Conservation (phyloP, 2,329 filamentous ascomycete genomes). For the Neonectria ditissima region DNA sequence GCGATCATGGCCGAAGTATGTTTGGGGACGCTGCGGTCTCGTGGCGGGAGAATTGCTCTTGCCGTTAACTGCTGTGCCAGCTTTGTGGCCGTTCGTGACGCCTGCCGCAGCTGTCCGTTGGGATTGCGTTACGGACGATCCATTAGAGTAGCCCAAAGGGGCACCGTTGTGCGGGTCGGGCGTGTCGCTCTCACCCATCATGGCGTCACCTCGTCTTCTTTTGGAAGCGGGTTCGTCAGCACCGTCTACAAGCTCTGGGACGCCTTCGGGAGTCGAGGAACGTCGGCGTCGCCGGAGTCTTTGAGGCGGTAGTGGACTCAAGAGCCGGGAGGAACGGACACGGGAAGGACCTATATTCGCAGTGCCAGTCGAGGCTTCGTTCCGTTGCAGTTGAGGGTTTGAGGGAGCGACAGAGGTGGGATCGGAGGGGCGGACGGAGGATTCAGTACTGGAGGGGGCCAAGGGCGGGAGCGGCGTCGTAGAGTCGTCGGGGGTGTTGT, state of each 20-base stretch:
- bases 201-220: conserved; percentile 70
- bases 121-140: conserved; percentile 54
- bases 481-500: conserved; percentile 71
- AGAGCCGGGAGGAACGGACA: conserved; percentile 41
- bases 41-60: conserved; percentile 33
- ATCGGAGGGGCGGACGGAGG: conserved; percentile 52
- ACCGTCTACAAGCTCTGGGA: conserved; percentile 40
- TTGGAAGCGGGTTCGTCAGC: conserved; percentile 48
- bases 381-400: conserved; percentile 39
- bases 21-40: conserved; percentile 38
- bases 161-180: conserved; percentile 68
- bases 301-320: conserved; percentile 48
- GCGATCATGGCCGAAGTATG: conserved; percentile 86
- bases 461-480: conserved; percentile 66
- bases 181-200: conserved; percentile 71
- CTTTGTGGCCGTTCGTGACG: conserved; percentile 62
- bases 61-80: conserved; percentile 65
- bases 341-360: conserved; percentile 57
- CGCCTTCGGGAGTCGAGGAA: conserved; percentile 52
- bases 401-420: conserved; percentile 35
- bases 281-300: conserved; percentile 69
- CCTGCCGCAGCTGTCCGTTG: conserved; percentile 39
- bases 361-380: conserved; percentile 47
- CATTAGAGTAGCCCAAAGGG: conserved; percentile 51
- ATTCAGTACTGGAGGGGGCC: conserved; percentile 60